These are phyloP conservation scores for Aspergillus uvarum DNA, from an alignment of 2,329 filamentous ascomycete genomes.

Conservation along the genomic window DNA sequence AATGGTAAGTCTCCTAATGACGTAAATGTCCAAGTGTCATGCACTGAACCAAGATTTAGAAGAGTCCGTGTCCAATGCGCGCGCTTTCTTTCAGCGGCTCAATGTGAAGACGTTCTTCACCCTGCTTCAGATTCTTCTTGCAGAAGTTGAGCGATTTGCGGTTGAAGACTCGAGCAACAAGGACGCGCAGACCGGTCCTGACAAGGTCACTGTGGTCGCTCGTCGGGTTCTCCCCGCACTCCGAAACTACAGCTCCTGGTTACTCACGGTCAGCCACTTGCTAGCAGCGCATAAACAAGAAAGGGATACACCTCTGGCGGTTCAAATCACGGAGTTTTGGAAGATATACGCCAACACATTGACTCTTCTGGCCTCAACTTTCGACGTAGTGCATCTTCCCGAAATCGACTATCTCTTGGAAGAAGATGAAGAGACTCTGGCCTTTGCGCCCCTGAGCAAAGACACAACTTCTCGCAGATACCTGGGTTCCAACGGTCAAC, in stretches of 20 bases:
- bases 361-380: slow-evolving; percentile 59
- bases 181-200: slow-evolving; percentile 38
- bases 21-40: not conserved
- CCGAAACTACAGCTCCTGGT: slow-evolving; percentile 68
- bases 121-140: slow-evolving; percentile 67
- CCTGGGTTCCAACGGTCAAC: slow-evolving; percentile 43
- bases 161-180: slow-evolving; percentile 49
- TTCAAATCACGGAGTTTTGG: slow-evolving; percentile 64
- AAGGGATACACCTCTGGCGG: slow-evolving; percentile 55
- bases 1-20: slow-evolving; percentile 48
- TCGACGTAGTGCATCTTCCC: slow-evolving; percentile 57
- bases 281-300: slow-evolving; percentile 52
- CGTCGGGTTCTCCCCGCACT: slow-evolving; percentile 63
- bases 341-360: slow-evolving; percentile 63
- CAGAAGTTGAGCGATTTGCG: slow-evolving; percentile 64
- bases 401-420: slow-evolving; percentile 63
- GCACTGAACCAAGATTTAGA: slow-evolving; percentile 35
- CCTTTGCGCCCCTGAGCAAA: slow-evolving; percentile 61
- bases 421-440: slow-evolving; percentile 66
- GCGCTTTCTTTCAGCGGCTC: slow-evolving; percentile 67
- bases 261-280: slow-evolving; percentile 56
- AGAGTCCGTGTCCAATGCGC: slow-evolving; percentile 48
- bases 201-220: slow-evolving; percentile 59
- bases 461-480: slow-evolving; percentile 54
- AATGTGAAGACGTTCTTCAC: slow-evolving; percentile 76